Conservation (phyloP, 2,329 filamentous ascomycete species). For the Stenocarpella maydis region DNA sequence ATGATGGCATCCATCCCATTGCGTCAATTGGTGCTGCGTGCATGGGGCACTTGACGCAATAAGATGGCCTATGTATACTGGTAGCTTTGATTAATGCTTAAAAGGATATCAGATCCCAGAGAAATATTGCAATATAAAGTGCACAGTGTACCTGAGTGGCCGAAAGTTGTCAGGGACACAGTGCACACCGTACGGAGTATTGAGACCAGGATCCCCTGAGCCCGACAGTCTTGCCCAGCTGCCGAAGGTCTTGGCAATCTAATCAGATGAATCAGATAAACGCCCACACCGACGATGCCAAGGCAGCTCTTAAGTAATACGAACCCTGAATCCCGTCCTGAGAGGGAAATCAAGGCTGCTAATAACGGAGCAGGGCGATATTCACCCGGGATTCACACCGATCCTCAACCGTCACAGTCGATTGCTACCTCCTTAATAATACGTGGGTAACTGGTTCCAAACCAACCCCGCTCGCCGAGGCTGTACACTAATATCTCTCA, state of each 20-base stretch:
- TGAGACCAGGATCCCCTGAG: neutral
- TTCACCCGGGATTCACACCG: conserved; percentile 4
- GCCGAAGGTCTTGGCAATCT: conserved; percentile 11
- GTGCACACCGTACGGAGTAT: conserved; percentile 13
- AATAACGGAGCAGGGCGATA: neutral
- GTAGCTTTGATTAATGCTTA: neutral
- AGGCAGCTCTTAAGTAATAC: neutral
- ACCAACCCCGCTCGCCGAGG: neutral
- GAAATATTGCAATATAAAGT: no score
- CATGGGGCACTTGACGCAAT: neutral
- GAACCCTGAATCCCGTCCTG: neutral
- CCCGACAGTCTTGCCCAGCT: neutral
- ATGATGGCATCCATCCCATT: neutral
- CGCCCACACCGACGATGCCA: neutral
- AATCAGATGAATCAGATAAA: conserved; percentile 32
- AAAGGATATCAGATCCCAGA: neutral
- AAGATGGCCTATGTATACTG: neutral
- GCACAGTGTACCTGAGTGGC: no score
- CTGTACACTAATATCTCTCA: neutral
- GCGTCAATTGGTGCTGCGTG: neutral
- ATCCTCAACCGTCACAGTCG: neutral
- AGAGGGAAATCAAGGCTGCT: neutral
- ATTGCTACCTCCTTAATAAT: no score
- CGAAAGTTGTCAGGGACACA: neutral
- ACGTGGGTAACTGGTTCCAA: no score